phyloP scores from a whole-genome alignment of 208 protist species.

The Porcisia hertigi region DNA sequence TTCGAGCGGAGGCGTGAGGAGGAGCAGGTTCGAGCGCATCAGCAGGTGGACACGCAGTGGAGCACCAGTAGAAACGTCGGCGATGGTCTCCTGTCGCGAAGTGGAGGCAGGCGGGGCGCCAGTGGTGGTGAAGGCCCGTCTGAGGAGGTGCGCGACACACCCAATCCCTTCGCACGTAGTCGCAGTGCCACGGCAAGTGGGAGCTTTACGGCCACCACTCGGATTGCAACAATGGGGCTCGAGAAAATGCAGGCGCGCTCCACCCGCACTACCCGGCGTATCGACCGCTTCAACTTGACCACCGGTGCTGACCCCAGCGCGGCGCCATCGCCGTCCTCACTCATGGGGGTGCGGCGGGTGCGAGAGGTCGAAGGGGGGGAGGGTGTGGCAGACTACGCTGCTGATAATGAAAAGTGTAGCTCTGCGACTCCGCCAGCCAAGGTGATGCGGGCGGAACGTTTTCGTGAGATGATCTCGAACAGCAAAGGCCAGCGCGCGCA shows the following conservation, averaged over 20 bases:
- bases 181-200: conserved; percentile 10
- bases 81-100: conserved; percentile 15
- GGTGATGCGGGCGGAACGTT: conserved; percentile 58
- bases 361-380: conserved; percentile 16
- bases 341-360: conserved; percentile 32
- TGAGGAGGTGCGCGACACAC: conserved; percentile 51
- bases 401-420: neutral
- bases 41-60: conserved; percentile 15
- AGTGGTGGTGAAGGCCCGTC: conserved; percentile 15
- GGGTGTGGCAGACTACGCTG: conserved; percentile 14
- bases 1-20: conserved; percentile 82
- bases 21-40: conserved; percentile 40
- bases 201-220: conserved; percentile 28
- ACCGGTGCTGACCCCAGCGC: neutral
- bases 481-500: conserved; percentile 62
- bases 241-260: conserved; percentile 10
- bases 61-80: conserved; percentile 15
- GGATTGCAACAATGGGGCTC: conserved; percentile 34
- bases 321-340: conserved; percentile 4
- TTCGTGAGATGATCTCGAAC: conserved; percentile 67
- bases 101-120: conserved; percentile 1
- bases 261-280: conserved; percentile 40
- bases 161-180: conserved; percentile 36
- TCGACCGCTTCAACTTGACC: conserved; percentile 37
- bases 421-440: conserved; percentile 30